Evolutionary conservation across 1,284 basidiomycete genomes (phyloP), one percentile per base, ranked within the genome.

Genomic region (Trametes sp.): DNA sequence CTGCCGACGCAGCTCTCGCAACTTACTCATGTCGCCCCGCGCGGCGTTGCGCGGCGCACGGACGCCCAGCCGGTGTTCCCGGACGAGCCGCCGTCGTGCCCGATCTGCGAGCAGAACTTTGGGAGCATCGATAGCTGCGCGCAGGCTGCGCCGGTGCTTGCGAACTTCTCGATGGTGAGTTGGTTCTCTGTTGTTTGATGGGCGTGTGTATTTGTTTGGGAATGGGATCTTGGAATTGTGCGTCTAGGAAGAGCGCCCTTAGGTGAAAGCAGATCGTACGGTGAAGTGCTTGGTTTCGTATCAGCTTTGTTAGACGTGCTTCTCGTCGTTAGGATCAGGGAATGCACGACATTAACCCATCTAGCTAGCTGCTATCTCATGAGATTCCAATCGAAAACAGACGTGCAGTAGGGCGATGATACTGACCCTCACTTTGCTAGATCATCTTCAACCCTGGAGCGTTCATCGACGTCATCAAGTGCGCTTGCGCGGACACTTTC

Each of bases 401-500:
- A n/a, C n/a, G n/a, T n/a, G n/a, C n/a, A n/a, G n/a, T n/a, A n/a
- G n/a, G n/a, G n/a, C n/a, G n/a, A n/a, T n/a, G n/a, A 26, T 21
- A 33, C 48, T 41, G 38, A 41, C 38, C 16, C 16, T 35, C 14
- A 4, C 26, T 23, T 13, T 31, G 44, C 14, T 35, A 88, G 87
- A 79, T 89, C 69, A 81, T 89, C 46, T 84, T 85, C 69, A 87
- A 88, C 67, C 87, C 87, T 0, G 82, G 83, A 24, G 82, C 82
- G 1, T 88, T 89, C 74, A 79, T 87, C 62, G 80, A 83, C 67
- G 80, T 88, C 36, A 88, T 90, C 72, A 81, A 86, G 72, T 90
- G 89, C 73, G 82, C 87, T 2, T 92, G 89, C 70, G 81, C 83
- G 8, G 86, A 89, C 65, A 88, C 86, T 0, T 89, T 90, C 76